Conservation (phyloP, 176 grass and related monocot genomes). For the Panicum miliaceum region DNA sequence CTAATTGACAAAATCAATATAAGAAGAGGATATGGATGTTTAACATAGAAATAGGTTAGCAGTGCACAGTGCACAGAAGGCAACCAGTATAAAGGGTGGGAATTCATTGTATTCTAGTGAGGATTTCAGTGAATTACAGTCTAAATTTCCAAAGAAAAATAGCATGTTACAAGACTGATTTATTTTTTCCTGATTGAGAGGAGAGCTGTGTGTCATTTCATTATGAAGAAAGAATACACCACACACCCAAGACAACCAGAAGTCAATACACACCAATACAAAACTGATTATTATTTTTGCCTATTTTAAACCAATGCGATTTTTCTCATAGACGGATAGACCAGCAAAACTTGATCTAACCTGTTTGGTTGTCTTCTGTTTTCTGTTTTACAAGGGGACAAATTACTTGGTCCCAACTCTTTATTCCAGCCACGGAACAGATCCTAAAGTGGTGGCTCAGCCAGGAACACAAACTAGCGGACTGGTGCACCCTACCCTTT, state of each 20-base stretch:
- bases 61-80: conserved; percentile 5
- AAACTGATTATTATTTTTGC: conserved; percentile 19
- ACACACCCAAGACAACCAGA: neutral
- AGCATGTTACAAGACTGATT: neutral
- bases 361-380: neutral
- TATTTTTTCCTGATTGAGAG: neutral
- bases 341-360: neutral
- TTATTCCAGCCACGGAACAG: neutral
- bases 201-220: neutral
- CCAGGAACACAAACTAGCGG: neutral
- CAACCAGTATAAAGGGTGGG: neutral
- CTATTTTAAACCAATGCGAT: neutral
- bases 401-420: neutral
- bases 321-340: conserved; percentile 4
- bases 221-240: neutral
- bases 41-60: conserved; percentile 20
- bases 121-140: conserved; percentile 6
- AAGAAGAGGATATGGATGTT: neutral
- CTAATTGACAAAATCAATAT: conserved; percentile 54
- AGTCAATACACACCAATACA: neutral
- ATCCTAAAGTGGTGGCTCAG: neutral
- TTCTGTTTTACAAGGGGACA: neutral
- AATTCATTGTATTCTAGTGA: conserved; percentile 6
- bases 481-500: neutral
- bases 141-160: conserved; percentile 18